Evolutionary conservation across 768 basidiomycete genomes (phyloP), one percentile per base, ranked within the genome.

Genomic region (Suillus luteus): DNA sequence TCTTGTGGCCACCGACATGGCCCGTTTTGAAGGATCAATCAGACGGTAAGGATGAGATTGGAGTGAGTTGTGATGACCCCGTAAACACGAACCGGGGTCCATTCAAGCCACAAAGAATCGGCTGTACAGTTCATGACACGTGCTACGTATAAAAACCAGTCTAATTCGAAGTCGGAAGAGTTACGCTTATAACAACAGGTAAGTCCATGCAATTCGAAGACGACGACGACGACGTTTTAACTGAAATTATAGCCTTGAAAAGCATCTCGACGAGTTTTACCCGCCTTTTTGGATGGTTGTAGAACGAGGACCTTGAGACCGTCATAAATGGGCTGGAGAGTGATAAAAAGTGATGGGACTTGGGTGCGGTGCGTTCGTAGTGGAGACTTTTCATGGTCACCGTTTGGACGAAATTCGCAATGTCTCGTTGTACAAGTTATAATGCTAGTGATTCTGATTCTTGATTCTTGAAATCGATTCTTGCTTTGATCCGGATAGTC

Each of bases 1-100:
- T 86, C 81, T 87, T 75, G 87, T 87, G 81, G 89, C 92, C 86
- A 93, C 91, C 90, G 92, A 92, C 91, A 94, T 93, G 86, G 83
- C 86, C 84, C 82, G 77, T 79, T 82, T 82, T 80, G 71, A 68
- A 4, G 62, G 62, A 58, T 68, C 69, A 66, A 43, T 43, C 46
- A 22, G 46, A 22, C 43, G 19, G 43, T 43, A 14, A 12, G 27
- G 51, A 52, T 52, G 51, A 17, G 51, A 52, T 52, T n/a, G 5
- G 44, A 22, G n/a, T n/a, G 44, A 66, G 62, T 64, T 54, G 46
- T 31, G 54, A 40, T 48, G 38, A 64, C 64, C 67, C 69, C 66
- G 68, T 63, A 65, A 55, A 44, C 46, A 46, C 52, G 58, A 37
- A 62, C 72, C 74, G 83, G 84, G 84, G 82, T 80, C 79, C 77